Evolutionary conservation across 1,284 basidiomycete species (phyloP).

Genomic region (Cerrena zonata): DNA sequence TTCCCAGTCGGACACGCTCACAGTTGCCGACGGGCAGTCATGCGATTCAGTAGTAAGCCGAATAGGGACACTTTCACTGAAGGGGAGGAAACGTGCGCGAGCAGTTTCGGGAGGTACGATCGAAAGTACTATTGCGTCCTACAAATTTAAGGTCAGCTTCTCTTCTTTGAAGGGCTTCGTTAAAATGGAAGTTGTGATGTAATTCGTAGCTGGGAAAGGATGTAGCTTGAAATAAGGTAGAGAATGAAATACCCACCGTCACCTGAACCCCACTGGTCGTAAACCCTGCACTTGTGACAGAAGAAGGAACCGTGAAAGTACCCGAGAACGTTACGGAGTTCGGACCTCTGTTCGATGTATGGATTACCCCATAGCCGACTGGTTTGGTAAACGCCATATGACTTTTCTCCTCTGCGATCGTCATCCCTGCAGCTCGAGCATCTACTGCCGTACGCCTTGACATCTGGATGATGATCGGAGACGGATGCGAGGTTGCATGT

Average conservation of each 20-base stretch:
- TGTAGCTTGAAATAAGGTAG: too few species aligned
- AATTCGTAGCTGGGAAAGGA: too few species aligned
- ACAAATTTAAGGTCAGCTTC: too few species aligned
- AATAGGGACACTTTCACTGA: constrained; percentile 22
- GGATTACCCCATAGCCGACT: constrained; percentile 22
- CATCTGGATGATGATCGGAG: constrained; percentile 20
- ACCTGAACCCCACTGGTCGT: constrained; percentile 22
- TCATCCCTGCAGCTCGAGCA: constrained; percentile 12
- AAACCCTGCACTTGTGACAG: constrained; percentile 21
- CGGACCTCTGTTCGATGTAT: constrained; percentile 15
- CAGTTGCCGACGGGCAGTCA: constrained; percentile 14
- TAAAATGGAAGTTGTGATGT: too few species aligned
- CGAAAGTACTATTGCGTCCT: constrained; percentile 25
- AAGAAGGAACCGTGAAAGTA: constrained; percentile 18
- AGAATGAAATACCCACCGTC: constrained; percentile 17
- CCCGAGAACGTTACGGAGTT: constrained; percentile 26
- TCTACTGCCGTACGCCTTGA: constrained; percentile 22
- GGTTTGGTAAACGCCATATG: constrained; percentile 16
- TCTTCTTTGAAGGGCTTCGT: too few species aligned
- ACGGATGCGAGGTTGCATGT: not conserved
- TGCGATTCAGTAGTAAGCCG: constrained; percentile 24
- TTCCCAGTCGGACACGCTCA: constrained; percentile 13
- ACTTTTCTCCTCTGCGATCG: constrained; percentile 10
- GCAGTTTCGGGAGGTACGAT: constrained; percentile 20
- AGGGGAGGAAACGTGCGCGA: constrained; percentile 16